Evolutionary conservation across 2,329 filamentous ascomycete genomes (phyloP), one percentile per base, ranked within the genome.

Genomic region (Dendryphion nanum): DNA sequence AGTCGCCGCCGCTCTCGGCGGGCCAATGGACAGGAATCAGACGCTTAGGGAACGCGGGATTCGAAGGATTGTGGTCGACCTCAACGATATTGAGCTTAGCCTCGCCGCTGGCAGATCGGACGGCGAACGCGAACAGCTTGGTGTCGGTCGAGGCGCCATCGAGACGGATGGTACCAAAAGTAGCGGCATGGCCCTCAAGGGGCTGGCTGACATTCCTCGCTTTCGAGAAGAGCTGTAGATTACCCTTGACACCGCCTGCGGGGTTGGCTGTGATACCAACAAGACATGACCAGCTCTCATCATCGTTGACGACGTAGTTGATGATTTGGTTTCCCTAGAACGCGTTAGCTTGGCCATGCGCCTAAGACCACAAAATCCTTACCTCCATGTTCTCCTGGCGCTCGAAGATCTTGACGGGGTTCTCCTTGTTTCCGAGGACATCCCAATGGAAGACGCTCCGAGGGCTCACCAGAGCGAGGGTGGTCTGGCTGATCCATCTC

Each of bases 11-110:
- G 8, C 93, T 93, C 71, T 98, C 93, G 32, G 88, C 81, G 2
- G 93, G 93, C 77, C 97, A 98, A 75, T 93, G 97, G 44, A 98
- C 89, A 63, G 97, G 93, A 41, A 98, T 90, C 13, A 89, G 87
- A 75, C 95, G 95, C 79, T 98, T 98, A 55, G 82, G 77, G 71
- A 96, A 98, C 37, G 81, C 77, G 2, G 90, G 89, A 66, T 97
- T 97, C 45, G 84, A 81, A 51, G 90, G 82, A 59, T 89, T 81
- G 67, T 96, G 90, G 65, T 98, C 93, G 50, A 98, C 90, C 71
- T 98, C 93, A 50, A 97, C 91, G 50, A 98, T 86, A 72, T 98
- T 94, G 42, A 98, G 79, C 75, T 98, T 98, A 41, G 90, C 91
- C 31, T 64, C 61, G 49, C 90, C 89, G 19, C 83, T 85, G 14